A percentile compares a stretch with the other conserved stretches of the same genome.
phyloP scores from a whole-genome alignment of 306 rosid species.

The Cyamopsis tetragonoloba region DNA sequence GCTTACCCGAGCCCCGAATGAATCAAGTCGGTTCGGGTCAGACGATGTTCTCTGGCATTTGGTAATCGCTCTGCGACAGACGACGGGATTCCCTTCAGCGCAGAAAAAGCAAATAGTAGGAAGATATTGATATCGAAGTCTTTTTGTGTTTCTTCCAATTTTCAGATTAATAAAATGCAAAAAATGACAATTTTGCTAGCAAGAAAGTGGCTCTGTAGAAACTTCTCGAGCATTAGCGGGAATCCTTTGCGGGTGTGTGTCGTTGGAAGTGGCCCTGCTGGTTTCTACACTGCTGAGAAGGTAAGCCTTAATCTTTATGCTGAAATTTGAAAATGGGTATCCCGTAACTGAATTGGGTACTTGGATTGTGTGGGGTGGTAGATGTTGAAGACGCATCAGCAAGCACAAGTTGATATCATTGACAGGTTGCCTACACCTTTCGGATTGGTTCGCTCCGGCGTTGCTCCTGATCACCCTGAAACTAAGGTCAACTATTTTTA shows the following conservation, averaged over 20 bases:
- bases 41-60: too few relatives aligned
- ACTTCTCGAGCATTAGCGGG: constrained; percentile 49
- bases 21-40: too few relatives aligned
- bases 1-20: too few relatives aligned
- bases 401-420: constrained; percentile 72
- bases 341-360: background rate
- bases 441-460: constrained; percentile 85
- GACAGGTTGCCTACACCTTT: constrained; percentile 91
- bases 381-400: constrained; percentile 71
- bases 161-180: background rate
- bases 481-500: constrained; percentile 56
- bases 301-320: constrained; percentile 17
- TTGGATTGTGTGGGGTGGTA: constrained; percentile 19
- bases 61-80: too few relatives aligned
- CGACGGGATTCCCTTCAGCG: too few relatives aligned
- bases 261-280: constrained; percentile 96
- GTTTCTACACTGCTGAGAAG: constrained; percentile 90
- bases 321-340: background rate
- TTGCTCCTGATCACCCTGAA: constrained; percentile 98
- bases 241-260: constrained; percentile 63
- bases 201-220: constrained; percentile 40
- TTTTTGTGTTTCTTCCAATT: background rate
- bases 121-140: background rate
- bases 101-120: background rate
- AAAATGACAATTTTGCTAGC: constrained; percentile 38